These are phyloP conservation scores for Echites panduratus DNA, from an alignment of 257 asterid species.

Conservation along the genomic window DNA sequence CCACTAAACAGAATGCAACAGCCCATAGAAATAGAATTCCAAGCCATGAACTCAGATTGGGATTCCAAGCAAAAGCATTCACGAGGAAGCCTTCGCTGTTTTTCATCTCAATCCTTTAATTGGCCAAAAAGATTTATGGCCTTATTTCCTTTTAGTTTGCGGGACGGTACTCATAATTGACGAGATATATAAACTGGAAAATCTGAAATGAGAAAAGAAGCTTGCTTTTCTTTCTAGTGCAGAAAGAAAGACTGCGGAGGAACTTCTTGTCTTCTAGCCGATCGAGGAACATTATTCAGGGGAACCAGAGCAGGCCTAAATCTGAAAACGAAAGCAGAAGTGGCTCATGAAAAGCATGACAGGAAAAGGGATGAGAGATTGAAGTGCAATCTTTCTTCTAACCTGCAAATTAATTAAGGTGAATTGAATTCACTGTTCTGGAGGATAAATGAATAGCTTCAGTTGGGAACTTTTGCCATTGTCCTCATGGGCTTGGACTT, in stretches of 20 bases:
- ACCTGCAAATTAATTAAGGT: too few species aligned
- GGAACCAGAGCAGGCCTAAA: background rate
- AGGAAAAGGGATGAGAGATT: background rate
- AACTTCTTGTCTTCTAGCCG: too few species aligned
- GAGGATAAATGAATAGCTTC: constrained; percentile 31
- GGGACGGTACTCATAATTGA: background rate
- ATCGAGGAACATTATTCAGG: too few species aligned
- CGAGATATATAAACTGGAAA: background rate
- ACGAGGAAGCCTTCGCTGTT: background rate
- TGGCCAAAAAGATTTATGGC: background rate
- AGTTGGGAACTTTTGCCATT: constrained; percentile 2
- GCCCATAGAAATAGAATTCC: background rate
- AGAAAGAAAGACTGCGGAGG: too few species aligned
- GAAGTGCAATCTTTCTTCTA: background rate
- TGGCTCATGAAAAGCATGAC: too few species aligned
- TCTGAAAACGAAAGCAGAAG: background rate
- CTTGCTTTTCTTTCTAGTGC: background rate
- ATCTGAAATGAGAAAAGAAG: background rate
- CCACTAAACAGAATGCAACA: too few species aligned
- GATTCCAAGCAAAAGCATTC: background rate
- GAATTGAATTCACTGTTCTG: background rate
- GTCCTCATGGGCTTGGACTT: background rate
- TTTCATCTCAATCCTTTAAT: background rate
- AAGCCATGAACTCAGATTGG: background rate
- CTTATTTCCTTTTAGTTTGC: too few species aligned